phyloP scores from a whole-genome alignment of 176 grass and related monocot genomes.

The Hordeum marinum region DNA sequence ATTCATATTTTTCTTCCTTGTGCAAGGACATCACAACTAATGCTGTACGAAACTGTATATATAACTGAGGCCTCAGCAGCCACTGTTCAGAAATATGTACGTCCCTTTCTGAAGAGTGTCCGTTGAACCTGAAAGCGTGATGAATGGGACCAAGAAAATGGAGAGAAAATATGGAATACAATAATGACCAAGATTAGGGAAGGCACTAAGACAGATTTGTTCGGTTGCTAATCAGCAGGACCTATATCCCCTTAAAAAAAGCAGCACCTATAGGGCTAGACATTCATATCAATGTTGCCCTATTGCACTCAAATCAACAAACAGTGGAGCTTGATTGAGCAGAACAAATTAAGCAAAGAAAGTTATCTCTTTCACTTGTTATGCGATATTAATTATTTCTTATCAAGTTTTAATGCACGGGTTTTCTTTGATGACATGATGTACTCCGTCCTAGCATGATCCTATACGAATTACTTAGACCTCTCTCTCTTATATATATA shows the following conservation, averaged over 20 bases:
- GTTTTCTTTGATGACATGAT: not conserved
- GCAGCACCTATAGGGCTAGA: not conserved
- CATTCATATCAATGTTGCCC: conserved; percentile 24
- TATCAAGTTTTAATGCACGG: conserved; percentile 12
- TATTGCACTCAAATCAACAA: conserved; percentile 33
- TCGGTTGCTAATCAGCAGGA: conserved; percentile 30
- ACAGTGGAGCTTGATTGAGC: not conserved
- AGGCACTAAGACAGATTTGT: conserved; percentile 20
- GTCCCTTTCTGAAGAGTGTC: not conserved
- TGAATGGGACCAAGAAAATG: conserved; percentile 32
- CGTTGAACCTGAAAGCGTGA: conserved; percentile 14
- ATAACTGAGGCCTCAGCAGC: conserved; percentile 25
- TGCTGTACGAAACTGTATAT: conserved; percentile 21
- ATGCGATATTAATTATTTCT: not conserved
- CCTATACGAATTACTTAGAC: conserved; percentile 29
- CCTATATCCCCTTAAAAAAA: not conserved
- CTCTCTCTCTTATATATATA: not conserved
- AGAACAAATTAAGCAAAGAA: conserved; percentile 4
- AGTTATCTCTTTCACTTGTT: conserved; percentile 21
- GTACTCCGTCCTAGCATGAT: conserved; percentile 25
- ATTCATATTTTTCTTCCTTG: not conserved
- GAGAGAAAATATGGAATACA: conserved; percentile 23
- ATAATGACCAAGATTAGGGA: conserved; percentile 24
- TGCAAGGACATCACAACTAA: conserved; percentile 45
- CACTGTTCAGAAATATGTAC: conserved; percentile 35